Evolutionary conservation across 352 stramenopile genomes (phyloP), one percentile per base, ranked within the genome.

Genomic region (Phytophthora kernoviae): DNA sequence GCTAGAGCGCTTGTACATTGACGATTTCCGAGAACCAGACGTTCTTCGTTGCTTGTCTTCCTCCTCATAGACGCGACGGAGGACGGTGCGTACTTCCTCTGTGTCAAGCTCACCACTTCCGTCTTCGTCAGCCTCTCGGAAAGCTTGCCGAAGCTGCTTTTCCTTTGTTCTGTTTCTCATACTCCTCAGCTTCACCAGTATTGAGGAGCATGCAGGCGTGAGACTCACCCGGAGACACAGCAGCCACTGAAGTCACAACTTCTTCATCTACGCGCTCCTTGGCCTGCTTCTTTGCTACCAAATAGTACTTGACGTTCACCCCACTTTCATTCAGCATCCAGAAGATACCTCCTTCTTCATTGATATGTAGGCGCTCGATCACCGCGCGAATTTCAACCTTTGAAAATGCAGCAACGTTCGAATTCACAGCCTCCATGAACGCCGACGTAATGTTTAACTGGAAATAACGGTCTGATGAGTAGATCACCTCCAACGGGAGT

Each of bases 261-360:
- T 93, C 81, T 27, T 77, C 68, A 12, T 55, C 73, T 9, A 72
- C 53, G 20, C 62, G 62, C 14, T 85, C 66, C 49, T 91, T 84
- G 27, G 48, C 62, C 43, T 85, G 49, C 65, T 90, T 91, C 51
- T 91, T 91, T 9, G 77, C 68, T 7, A 94, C 77, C 20, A 96
- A 75, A 37, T 80, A 90, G 50, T 94, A 96, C 48, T 78, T 93
- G 18, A 94, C n/a, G 30, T 85, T 87, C 10, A 90, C 68, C 2
- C 87, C 87, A 17, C 76, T 85, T 47, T 94, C 80, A 47, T 96
- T 96, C 41, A 91, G 36, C 70, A 96, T 78, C 87, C 87, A 96
- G 39, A 93, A 96, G 1, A 94, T 63, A 10, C 81, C 87, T 26
- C 74, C 83, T 62, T 93, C 74, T 59, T 93, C 87, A 34, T 90